Conservation (phyloP, 495 filamentous ascomycete species). For the Tuber brumale region DNA sequence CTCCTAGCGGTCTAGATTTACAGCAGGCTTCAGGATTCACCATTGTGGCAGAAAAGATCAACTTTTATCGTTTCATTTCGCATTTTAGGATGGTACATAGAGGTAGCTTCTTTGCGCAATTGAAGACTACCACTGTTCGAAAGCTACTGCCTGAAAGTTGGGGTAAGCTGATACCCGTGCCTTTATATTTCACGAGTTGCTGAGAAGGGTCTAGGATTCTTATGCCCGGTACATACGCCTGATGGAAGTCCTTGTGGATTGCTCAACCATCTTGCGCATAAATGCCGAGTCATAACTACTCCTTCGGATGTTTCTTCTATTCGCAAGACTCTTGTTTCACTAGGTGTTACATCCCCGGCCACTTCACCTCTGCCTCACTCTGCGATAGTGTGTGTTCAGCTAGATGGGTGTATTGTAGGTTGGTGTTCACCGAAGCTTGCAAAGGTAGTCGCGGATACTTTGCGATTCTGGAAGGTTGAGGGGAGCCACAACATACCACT, state of each 20-base stretch:
- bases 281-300: constrained; percentile 78
- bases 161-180: constrained; percentile 48
- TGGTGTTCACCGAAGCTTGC: constrained; percentile 82
- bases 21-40: constrained; percentile 93
- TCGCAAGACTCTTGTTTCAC: constrained; percentile 61
- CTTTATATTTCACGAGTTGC: constrained; percentile 7
- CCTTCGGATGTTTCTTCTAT: constrained; percentile 64
- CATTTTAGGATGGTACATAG: constrained; percentile 99
- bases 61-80: constrained; percentile 97
- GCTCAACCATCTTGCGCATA: constrained; percentile 91
- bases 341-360: constrained; percentile 61
- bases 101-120: constrained; percentile 95
- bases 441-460: constrained; percentile 66
- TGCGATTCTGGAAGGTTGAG: constrained; percentile 93
- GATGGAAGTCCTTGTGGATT: constrained; percentile 92
- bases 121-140: constrained; percentile 94
- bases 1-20: constrained; percentile 83
- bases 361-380: constrained; percentile 65
- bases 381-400: constrained; percentile 77
- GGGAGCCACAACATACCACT: constrained; percentile 75
- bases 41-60: constrained; percentile 96
- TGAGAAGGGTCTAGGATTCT: constrained; percentile 50
- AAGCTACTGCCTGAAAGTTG: constrained; percentile 94
- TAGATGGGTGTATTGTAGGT: constrained; percentile 83
- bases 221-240: constrained; percentile 95